Evolutionary conservation across 768 basidiomycete genomes (phyloP), one percentile per base, ranked within the genome.

Genomic region (Asterophora parasitica): DNA sequence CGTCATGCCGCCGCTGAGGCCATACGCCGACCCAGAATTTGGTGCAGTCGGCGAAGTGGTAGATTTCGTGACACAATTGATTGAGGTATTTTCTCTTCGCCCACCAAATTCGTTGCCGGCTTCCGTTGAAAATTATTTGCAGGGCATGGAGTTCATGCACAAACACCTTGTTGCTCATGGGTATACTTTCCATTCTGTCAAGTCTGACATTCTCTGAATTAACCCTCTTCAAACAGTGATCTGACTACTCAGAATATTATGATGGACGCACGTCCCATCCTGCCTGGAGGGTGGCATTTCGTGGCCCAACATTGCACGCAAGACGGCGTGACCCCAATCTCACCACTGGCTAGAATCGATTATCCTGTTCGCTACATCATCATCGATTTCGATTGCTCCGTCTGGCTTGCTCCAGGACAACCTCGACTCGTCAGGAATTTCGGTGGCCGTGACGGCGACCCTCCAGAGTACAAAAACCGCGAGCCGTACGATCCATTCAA

Each of bases 361-460:
- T 52, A 64, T 35, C 61, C 69, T 4, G 68, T 73, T 6, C 62
- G 65, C 7, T 73, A 73, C 54, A 65, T 65, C 36, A 68, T n/a
- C n/a, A n/a, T n/a, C n/a, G n/a, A n/a, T n/a, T n/a, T n/a, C n/a
- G n/a, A n/a, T n/a, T n/a, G n/a, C n/a, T n/a, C n/a, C n/a, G n/a
- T n/a, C n/a, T n/a, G n/a, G n/a, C n/a, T n/a, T n/a, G n/a, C n/a
- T n/a, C n/a, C n/a, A n/a, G n/a, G n/a, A n/a, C n/a, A n/a, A n/a
- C n/a, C n/a, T n/a, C n/a, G n/a, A n/a, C n/a, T 70, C 37, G 60
- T 71, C 36, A 30, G 17, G n/a, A 47, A 33, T 9, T 40, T 53
- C 17, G 52, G 44, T 3, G 52, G 52, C 7, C 32, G 39, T 2
- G 52, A 53, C 12, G 16, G 34, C n/a, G 48, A 49, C 42, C n/a